Percentiles rank a stretch among this genome's conserved stretches.
These are phyloP conservation scores for Dioscorea alata DNA, from an alignment of 106 monocot species.

Conservation along the genomic window DNA sequence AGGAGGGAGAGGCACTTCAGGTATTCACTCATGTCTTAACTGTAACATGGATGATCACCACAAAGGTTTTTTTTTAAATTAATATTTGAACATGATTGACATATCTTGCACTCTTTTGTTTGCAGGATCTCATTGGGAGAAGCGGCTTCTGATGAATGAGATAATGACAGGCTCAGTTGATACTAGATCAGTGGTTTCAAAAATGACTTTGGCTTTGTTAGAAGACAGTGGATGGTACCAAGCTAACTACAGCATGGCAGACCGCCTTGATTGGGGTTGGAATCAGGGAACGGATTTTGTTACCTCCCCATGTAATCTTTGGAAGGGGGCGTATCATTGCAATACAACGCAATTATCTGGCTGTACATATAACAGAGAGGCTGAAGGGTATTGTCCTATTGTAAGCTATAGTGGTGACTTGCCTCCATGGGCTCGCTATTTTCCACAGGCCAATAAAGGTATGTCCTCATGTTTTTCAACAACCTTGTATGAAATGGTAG, in stretches of 20 bases:
- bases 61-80: not conserved
- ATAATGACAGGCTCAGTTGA: constrained; percentile 99
- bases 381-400: constrained; percentile 99
- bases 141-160: constrained; percentile 98
- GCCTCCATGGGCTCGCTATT: constrained; percentile 94
- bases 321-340: constrained; percentile 95
- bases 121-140: constrained; percentile 98
- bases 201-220: constrained; percentile 95
- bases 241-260: constrained; percentile 98
- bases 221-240: constrained; percentile 99
- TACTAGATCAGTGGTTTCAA: constrained; percentile 95
- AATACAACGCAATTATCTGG: constrained; percentile 92
- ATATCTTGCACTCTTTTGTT: not conserved
- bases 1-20: constrained; percentile 95
- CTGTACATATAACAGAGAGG: constrained; percentile 98
- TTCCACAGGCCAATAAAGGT: constrained; percentile 95
- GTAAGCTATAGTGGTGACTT: constrained; percentile 84
- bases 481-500: no score
- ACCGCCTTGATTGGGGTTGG: constrained; percentile 85
- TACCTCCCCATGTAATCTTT: constrained; percentile 70
- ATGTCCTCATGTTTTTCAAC: not conserved
- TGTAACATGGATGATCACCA: not conserved
- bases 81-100: not conserved
- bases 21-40: constrained; percentile 17
- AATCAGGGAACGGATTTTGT: constrained; percentile 98